Evolutionary conservation across 352 stramenopile species (phyloP).

Genomic region (Phytophthora pseudosyringae): DNA sequence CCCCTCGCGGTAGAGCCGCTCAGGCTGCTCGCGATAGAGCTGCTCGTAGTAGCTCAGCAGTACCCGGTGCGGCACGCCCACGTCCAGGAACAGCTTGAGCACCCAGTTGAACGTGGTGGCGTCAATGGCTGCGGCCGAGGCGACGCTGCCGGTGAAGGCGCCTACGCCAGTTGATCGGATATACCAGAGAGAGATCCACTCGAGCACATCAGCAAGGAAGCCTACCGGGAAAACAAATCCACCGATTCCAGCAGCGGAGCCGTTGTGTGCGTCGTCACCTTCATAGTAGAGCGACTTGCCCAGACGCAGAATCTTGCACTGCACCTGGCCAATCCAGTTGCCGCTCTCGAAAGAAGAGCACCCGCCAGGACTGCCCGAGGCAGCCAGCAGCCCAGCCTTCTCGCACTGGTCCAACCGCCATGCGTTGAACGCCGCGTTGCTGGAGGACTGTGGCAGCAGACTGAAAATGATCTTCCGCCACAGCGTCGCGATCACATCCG

Average conservation of each 20-base stretch:
- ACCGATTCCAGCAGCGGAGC: slow-evolving; percentile 40
- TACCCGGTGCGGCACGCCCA: slow-evolving; percentile 75
- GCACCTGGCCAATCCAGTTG: slow-evolving; percentile 83
- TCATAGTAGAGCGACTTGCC: slow-evolving; percentile 79
- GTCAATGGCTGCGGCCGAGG: slow-evolving; percentile 62
- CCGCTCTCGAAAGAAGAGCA: slow-evolving; percentile 75
- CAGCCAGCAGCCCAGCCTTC: slow-evolving; percentile 56
- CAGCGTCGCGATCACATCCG: slow-evolving; percentile 63
- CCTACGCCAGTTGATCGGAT: slow-evolving; percentile 63
- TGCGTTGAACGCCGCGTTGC: slow-evolving; percentile 70
- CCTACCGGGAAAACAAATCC: slow-evolving; percentile 79
- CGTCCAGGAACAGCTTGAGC: slow-evolving; percentile 82
- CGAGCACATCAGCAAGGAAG: slow-evolving; percentile 76
- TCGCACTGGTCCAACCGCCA: slow-evolving; percentile 78
- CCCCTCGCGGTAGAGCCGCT: slow-evolving; percentile 77
- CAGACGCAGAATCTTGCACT: slow-evolving; percentile 76
- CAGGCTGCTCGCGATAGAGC: slow-evolving; percentile 72
- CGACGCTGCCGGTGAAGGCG: slow-evolving; percentile 40
- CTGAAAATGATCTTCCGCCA: slow-evolving; percentile 85
- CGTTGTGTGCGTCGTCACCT: slow-evolving; percentile 53
- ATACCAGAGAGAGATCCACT: slow-evolving; percentile 85
- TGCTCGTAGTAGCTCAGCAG: slow-evolving; percentile 85
- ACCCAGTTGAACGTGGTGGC: slow-evolving; percentile 83
- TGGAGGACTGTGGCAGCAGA: slow-evolving; percentile 67
- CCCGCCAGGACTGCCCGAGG: slow-evolving; percentile 31